A percentile compares a stretch with the other conserved stretches of the same genome.
Conservation (phyloP, 441 rosid species). For the Monsonia emarginata region DNA sequence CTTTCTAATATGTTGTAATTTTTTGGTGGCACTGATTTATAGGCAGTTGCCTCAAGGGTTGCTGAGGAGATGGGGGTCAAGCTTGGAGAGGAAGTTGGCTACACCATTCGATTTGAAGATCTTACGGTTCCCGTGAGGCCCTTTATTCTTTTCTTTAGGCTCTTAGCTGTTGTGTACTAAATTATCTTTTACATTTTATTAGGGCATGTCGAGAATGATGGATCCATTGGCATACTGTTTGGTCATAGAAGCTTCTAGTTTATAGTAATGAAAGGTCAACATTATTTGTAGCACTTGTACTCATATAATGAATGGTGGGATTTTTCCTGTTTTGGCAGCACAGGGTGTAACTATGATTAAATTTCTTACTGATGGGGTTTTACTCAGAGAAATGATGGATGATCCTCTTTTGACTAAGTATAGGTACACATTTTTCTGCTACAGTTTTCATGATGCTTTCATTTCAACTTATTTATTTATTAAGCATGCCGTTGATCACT, state of each 20-base stretch:
- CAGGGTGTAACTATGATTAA: slow-evolving; percentile 74
- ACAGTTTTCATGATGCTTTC: neutral
- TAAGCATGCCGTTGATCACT: neutral
- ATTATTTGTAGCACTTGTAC: neutral
- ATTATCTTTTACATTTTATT: slow-evolving; percentile 9
- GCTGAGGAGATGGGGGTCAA: slow-evolving; percentile 94
- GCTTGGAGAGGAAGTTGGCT: slow-evolving; percentile 95
- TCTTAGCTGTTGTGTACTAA: neutral
- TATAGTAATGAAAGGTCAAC: neutral
- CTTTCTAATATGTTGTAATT: slow-evolving; percentile 4
- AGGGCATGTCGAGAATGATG: slow-evolving; percentile 2
- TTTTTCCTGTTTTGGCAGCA: slow-evolving; percentile 28
- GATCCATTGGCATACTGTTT: slow-evolving; percentile 2
- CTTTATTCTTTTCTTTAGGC: slow-evolving; percentile 11
- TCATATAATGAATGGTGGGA: slow-evolving; percentile 15
- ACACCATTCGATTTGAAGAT: slow-evolving; percentile 86
- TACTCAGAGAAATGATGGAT: slow-evolving; percentile 95
- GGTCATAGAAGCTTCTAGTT: neutral
- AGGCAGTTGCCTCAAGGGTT: slow-evolving; percentile 95
- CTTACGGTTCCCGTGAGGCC: slow-evolving; percentile 56
- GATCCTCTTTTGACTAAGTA: slow-evolving; percentile 95
- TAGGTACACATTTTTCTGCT: slow-evolving; percentile 41
- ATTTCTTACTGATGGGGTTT: slow-evolving; percentile 92
- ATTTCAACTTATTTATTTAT: neutral
- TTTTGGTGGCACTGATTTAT: slow-evolving; percentile 13